These are phyloP conservation scores for Pseudomassariella vexata DNA, from an alignment of 2,329 filamentous ascomycete species.

Conservation along the genomic window DNA sequence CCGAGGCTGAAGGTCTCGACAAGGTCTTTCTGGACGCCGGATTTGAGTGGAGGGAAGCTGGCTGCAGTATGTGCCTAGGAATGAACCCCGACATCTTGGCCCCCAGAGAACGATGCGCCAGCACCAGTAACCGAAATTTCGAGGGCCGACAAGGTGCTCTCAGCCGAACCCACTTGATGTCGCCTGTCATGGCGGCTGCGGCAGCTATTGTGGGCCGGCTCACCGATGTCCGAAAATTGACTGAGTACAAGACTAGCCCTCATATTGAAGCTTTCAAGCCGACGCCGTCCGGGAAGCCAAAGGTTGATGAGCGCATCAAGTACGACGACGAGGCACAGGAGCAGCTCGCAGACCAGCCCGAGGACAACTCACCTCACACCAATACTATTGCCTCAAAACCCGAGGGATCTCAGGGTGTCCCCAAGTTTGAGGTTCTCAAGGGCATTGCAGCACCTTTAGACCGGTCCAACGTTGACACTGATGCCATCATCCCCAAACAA, in stretches of 20 bases:
- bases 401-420: slow-evolving; percentile 57
- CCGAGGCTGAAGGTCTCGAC: slow-evolving; percentile 86
- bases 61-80: slow-evolving; percentile 97
- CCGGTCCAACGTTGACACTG: slow-evolving; percentile 91
- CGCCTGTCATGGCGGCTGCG: slow-evolving; percentile 92
- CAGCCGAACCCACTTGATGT: slow-evolving; percentile 92
- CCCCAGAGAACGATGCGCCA: slow-evolving; percentile 87
- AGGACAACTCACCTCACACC: slow-evolving; percentile 59
- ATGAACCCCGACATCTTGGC: slow-evolving; percentile 99
- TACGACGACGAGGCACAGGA: slow-evolving; percentile 49
- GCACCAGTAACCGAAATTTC: slow-evolving; percentile 95
- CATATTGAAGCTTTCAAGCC: slow-evolving; percentile 52
- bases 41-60: slow-evolving; percentile 97
- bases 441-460: slow-evolving; percentile 86
- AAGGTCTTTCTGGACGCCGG: slow-evolving; percentile 88
- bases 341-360: slow-evolving; percentile 49
- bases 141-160: slow-evolving; percentile 91
- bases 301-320: slow-evolving; percentile 47
- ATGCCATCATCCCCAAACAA: slow-evolving; percentile 98
- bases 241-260: slow-evolving; percentile 52
- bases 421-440: slow-evolving; percentile 77
- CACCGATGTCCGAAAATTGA: slow-evolving; percentile 80
- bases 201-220: slow-evolving; percentile 87
- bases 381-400: slow-evolving; percentile 51
- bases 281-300: slow-evolving; percentile 30